These are phyloP conservation scores for Trypanosoma boissoni DNA, from an alignment of 208 protist species.

Conservation along the genomic window DNA sequence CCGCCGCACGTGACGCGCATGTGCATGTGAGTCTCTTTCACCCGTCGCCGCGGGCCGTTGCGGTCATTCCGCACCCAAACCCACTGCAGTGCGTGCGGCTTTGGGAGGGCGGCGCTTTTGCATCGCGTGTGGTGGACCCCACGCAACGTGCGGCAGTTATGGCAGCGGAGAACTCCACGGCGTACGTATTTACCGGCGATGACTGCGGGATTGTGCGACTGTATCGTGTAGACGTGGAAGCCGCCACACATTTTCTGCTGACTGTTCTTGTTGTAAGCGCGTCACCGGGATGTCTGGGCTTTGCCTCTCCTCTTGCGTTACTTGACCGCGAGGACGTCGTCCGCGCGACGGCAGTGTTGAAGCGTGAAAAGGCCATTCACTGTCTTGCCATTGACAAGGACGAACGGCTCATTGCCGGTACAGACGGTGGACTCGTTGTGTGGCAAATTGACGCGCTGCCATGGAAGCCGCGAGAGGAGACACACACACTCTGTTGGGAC, in stretches of 20 bases:
- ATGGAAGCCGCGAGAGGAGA: slow-evolving; percentile 36
- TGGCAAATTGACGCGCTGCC: slow-evolving; percentile 54
- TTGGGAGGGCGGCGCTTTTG: slow-evolving; percentile 63
- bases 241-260: slow-evolving; percentile 31
- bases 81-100: slow-evolving; percentile 48
- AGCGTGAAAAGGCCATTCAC: slow-evolving; percentile 35
- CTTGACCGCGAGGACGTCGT: slow-evolving; percentile 21
- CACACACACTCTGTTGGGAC: slow-evolving; percentile 60
- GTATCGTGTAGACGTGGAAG: slow-evolving; percentile 67
- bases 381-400: slow-evolving; percentile 59
- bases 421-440: slow-evolving; percentile 59
- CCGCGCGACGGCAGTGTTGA: not conserved
- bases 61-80: slow-evolving; percentile 42
- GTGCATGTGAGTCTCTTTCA: slow-evolving; percentile 71
- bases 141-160: slow-evolving; percentile 8
- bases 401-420: slow-evolving; percentile 45
- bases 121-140: slow-evolving; percentile 1
- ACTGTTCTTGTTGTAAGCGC: slow-evolving; percentile 59
- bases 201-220: slow-evolving; percentile 56
- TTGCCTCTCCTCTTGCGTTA: slow-evolving; percentile 38
- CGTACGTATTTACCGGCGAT: slow-evolving; percentile 75
- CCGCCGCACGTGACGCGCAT: slow-evolving; percentile 30
- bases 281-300: slow-evolving; percentile 24
- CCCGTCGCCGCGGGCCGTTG: slow-evolving; percentile 34
- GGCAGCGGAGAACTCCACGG: slow-evolving; percentile 36